A percentile compares a stretch with the other conserved stretches of the same genome.
Conservation (phyloP, 305 asterid genomes). For the Fraxinus dipetala region DNA sequence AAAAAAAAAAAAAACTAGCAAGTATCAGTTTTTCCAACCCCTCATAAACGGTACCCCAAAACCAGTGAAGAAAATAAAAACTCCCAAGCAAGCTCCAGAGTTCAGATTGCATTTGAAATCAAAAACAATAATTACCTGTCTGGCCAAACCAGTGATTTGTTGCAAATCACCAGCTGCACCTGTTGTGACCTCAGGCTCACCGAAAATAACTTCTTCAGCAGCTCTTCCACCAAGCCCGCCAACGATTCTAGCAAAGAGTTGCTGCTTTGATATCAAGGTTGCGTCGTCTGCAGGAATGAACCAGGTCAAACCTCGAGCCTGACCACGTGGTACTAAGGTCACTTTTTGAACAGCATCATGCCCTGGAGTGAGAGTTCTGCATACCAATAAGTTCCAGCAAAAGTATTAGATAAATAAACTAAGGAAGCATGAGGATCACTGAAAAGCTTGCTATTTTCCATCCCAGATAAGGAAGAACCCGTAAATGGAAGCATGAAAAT, state of each 20-base stretch:
- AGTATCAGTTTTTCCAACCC: not conserved
- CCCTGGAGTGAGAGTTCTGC: slow-evolving; percentile 92
- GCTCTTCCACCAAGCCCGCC: slow-evolving; percentile 99
- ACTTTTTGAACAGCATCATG: slow-evolving; percentile 95
- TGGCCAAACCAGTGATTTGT: slow-evolving; percentile 88
- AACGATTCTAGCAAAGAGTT: slow-evolving; percentile 83
- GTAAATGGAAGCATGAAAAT: not conserved
- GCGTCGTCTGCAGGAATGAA: slow-evolving; percentile 93
- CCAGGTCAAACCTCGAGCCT: slow-evolving; percentile 96
- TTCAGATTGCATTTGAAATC: not conserved
- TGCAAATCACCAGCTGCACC: slow-evolving; percentile 97
- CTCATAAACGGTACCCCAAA: not conserved
- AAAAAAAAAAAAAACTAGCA: too few relatives aligned
- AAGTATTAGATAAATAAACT: not conserved
- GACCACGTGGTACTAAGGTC: slow-evolving; percentile 90
- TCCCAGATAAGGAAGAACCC: not conserved
- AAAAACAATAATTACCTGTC: slow-evolving; percentile 49
- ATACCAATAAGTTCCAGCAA: slow-evolving; percentile 22
- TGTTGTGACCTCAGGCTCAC: slow-evolving; percentile 92
- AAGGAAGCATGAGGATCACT: not conserved
- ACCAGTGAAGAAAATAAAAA: not conserved
- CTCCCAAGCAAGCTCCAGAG: not conserved
- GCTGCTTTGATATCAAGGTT: slow-evolving; percentile 89
- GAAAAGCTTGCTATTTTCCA: not conserved
- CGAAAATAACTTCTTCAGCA: slow-evolving; percentile 88